Evolutionary conservation across 768 basidiomycete genomes (phyloP), one percentile per base, ranked within the genome.

Genomic region (Trichaptum fuscoviolaceum): DNA sequence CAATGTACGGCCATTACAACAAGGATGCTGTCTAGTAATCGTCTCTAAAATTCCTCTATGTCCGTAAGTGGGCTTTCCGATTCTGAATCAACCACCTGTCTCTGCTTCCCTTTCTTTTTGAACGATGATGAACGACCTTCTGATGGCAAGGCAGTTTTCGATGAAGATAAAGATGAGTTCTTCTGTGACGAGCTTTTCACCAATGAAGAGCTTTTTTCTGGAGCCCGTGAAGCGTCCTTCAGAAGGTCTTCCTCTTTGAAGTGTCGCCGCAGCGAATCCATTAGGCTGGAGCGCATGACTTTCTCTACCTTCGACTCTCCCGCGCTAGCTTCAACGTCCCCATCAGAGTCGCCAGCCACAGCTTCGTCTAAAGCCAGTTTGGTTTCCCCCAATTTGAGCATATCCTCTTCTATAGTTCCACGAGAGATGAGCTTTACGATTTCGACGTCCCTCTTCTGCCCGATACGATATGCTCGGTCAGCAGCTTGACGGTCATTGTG

Each of bases 401-500:
- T 99, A 76, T 97, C 95, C 76, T 99, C 97, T 79, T 98, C 96
- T 67, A 98, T 96, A 1, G 94, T 95, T 2, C 89, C 92, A 67
- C 85, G 88, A 1, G 94, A 91, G 70, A 99, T 94, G 12, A 99
- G 83, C 74, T 96, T 97, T 73, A 98, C 87, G 7, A 99, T 94
- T 35, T 96, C 94, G 10, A 99, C 96, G 69, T 96, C 89, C 63
- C 89, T 87, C 74, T 92, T 94, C 76, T 97, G 95, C 25, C 95
- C 96, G 69, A 99, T 97, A 27, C 97, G 91, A 77, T 98, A 99
- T 26, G 95, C 95, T 35, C 97, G 88, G 76, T 99, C 97, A 67
- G 96, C 95, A 0, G 97, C 97, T 78, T 99, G 97, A 68, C 91
- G 87, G 77, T 99, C 97, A 75, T 99, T 99, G 78, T 95, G 93